Evolutionary conservation across 805 yeast species (phyloP), one percentile per base, ranked within the genome.

Genomic region (Ogataea ramenticola): DNA sequence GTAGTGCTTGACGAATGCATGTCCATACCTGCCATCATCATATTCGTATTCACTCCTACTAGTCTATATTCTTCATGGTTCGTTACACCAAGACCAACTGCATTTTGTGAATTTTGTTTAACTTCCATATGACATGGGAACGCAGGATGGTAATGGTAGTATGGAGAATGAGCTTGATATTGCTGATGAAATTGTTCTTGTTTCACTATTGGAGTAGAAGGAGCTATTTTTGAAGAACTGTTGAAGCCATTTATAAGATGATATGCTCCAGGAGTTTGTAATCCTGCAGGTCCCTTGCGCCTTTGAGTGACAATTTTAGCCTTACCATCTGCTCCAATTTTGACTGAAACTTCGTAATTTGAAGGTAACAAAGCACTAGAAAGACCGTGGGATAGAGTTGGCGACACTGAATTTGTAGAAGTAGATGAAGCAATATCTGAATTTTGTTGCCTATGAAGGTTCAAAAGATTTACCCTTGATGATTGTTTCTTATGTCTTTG

Each of bases 241-340:
- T 6, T 24, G 10, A 24, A 24, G 27, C 27, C 27, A 10, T 24
- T 24, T 10, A 24, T 24, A 6, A 19, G 12, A 19, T 37, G 40
- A 37, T 26, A 37, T 22, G 4, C 3, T n/a, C 55, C 42, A 40
- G 52, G 40, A 36, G 45, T 47, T 57, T 55, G 37, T 19, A 26
- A 26, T 37, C n/a, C 32, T 10, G 16, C 9, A 26, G 22, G 22
- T 26, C 15, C 11, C 17, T 9, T 37, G 49, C 50, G 58, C 41
- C 21, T 29, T 29, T 39, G 16, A 19, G 49, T 60, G 34, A 43
- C 64, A 48, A 48, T 54, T 43, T 53, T 49, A 41, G 62, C 70
- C 39, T 53, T 56, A 32, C 62, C 62, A 22, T 55, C 56, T 10
- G 56, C 44, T 41, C 49, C 48, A 2, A 57, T 48, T 27, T 54